A percentile compares a stretch with the other conserved stretches of the same genome.
Conservation (phyloP, 306 rosid species). For the Glycine soja region DNA sequence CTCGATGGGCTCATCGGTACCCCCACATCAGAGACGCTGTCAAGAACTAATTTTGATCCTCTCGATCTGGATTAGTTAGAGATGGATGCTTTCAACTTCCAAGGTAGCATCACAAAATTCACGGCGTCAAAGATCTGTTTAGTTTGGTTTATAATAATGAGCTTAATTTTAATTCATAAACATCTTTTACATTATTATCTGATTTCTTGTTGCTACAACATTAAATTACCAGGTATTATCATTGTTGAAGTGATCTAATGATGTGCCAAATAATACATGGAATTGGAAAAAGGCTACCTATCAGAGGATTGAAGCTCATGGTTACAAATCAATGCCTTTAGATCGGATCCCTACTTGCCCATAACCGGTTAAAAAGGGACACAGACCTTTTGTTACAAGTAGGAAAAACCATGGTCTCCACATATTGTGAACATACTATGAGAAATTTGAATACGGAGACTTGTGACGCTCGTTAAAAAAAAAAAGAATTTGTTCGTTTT, state of each 20-base stretch:
- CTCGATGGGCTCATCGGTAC: conserved; percentile 72
- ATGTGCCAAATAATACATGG: not conserved
- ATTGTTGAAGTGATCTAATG: not conserved
- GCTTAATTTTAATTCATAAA: conserved; percentile 23
- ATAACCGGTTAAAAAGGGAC: not conserved
- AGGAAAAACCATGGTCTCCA: not conserved
- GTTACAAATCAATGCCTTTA: not conserved
- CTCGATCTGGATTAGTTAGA: conserved; percentile 31
- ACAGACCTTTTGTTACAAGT: not conserved
- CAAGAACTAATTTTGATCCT: conserved; percentile 41
- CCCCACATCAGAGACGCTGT: conserved; percentile 68
- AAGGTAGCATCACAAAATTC: conserved; percentile 11
- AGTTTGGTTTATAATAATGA: not conserved
- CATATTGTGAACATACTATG: not conserved
- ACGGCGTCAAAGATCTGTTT: not conserved
- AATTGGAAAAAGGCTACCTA: not conserved
- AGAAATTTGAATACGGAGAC: not conserved
- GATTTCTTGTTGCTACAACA: not conserved
- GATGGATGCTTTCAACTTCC: conserved; percentile 31
- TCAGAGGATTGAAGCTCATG: not conserved
- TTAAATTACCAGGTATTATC: conserved; percentile 17
- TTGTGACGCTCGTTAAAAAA: not conserved
- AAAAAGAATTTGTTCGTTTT: not conserved
- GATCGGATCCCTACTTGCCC: too few relatives aligned
- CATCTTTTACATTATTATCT: not conserved